Evolutionary conservation across 768 basidiomycete species (phyloP).

Genomic region (Tricholoma sp.): DNA sequence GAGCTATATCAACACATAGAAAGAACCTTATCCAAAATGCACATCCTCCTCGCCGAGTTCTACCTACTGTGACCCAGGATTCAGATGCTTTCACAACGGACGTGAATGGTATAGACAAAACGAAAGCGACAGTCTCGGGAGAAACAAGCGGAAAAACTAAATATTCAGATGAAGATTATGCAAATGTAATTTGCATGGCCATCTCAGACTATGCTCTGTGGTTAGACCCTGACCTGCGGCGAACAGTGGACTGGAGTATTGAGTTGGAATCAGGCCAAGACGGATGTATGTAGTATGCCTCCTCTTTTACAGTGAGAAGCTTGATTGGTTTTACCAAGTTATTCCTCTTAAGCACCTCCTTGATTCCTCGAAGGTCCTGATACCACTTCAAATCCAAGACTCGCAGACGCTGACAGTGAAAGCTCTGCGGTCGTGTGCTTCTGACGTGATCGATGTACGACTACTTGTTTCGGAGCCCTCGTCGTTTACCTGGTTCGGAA

Average conservation of each 20-base stretch:
- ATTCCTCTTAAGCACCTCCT: constrained; percentile 56
- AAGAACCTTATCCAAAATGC: constrained; percentile 9
- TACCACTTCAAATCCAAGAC: constrained; percentile 21
- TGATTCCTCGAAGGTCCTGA: constrained; percentile 30
- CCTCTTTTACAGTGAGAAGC: constrained; percentile 1
- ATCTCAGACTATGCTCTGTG: constrained; percentile 72
- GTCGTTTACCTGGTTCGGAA: constrained; percentile 28
- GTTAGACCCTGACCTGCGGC: constrained; percentile 51
- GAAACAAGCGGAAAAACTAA: constrained; percentile 12
- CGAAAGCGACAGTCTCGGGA: background rate
- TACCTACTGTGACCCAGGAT: background rate
- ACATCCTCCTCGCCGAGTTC: background rate
- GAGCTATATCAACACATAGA: constrained; percentile 34
- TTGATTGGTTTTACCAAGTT: constrained; percentile 34
- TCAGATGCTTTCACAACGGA: background rate
- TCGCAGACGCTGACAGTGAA: constrained; percentile 50
- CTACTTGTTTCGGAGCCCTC: constrained; percentile 48
- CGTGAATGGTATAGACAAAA: background rate
- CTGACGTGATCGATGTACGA: constrained; percentile 50
- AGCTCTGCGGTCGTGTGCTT: constrained; percentile 48
- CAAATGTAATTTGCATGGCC: constrained; percentile 48
- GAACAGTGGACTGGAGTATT: constrained; percentile 37
- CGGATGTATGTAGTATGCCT: constrained; percentile 37
- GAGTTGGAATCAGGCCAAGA: constrained; percentile 6
- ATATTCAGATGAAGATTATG: constrained; percentile 38